A percentile compares a stretch with the other conserved stretches of the same genome.
Conservation (phyloP, 164 flowering plant species). For the Berberis vulgaris region DNA sequence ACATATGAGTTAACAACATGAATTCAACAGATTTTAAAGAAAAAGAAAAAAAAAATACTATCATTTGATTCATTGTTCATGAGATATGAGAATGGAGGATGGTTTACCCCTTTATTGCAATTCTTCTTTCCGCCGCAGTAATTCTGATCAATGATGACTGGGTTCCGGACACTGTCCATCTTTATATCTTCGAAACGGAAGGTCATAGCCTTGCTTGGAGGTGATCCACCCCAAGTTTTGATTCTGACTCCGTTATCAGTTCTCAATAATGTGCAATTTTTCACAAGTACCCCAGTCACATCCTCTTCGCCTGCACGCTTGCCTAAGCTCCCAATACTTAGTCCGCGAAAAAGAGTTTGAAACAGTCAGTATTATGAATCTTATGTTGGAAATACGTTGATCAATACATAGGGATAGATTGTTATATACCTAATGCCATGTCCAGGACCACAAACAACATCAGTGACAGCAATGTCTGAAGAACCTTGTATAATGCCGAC, state of each 20-base stretch:
- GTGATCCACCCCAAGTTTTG: too few relatives aligned
- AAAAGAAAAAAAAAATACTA: background rate
- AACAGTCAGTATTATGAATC: background rate
- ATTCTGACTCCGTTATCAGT: too few relatives aligned
- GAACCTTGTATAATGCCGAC: background rate
- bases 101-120: background rate
- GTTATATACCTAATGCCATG: slow-evolving; percentile 7
- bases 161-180: slow-evolving; percentile 33
- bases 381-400: background rate
- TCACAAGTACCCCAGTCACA: slow-evolving; percentile 26
- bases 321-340: slow-evolving; percentile 16
- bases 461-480: background rate
- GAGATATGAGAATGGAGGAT: background rate
- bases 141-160: slow-evolving; percentile 38
- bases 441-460: slow-evolving; percentile 7
- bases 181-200: slow-evolving; percentile 26
- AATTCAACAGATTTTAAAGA: too few relatives aligned
- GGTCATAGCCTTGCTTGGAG: background rate
- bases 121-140: background rate
- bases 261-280: slow-evolving; percentile 16
- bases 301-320: slow-evolving; percentile 26
- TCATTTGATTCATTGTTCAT: background rate
- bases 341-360: background rate
- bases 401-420: background rate
- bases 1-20: background rate